phyloP scores from a whole-genome alignment of 1,284 basidiomycete genomes.

The Marasmius sp. region DNA sequence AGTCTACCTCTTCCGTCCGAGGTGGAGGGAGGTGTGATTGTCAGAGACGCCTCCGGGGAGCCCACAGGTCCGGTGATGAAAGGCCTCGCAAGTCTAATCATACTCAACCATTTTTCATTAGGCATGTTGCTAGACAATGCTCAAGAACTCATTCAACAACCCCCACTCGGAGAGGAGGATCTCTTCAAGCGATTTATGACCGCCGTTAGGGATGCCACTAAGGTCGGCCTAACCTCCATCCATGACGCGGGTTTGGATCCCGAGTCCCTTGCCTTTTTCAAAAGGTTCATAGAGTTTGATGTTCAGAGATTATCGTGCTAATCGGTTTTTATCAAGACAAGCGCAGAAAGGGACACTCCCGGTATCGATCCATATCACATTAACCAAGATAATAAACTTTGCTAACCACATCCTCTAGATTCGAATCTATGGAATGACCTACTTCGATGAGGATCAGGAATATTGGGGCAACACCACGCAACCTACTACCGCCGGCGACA shows the following conservation, averaged over 20 bases:
- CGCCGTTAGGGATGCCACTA: conserved; percentile 67
- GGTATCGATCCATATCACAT: conserved; percentile 37
- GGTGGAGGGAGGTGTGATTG: conserved; percentile 80
- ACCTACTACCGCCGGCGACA: conserved; percentile 55
- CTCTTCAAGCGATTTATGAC: conserved; percentile 63
- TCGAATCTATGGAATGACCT: conserved; percentile 73
- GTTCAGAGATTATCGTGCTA: conserved; percentile 6
- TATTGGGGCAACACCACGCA: conserved; percentile 76
- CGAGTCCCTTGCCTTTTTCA: conserved; percentile 72
- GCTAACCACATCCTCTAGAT: conserved; percentile 41
- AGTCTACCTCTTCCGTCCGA: conserved; percentile 63
- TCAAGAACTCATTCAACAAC: conserved; percentile 63
- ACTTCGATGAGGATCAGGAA: conserved; percentile 64
- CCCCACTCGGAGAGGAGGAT: conserved; percentile 63
- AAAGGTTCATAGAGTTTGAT: conserved; percentile 40
- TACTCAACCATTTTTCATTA: conserved; percentile 23
- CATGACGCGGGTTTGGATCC: conserved; percentile 82
- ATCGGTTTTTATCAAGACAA: conserved; percentile 41
- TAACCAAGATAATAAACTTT: background rate
- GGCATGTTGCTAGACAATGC: conserved; percentile 75
- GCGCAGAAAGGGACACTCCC: conserved; percentile 59
- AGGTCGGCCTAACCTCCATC: conserved; percentile 74
- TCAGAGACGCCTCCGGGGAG: conserved; percentile 65
- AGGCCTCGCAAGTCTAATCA: conserved; percentile 15
- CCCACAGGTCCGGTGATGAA: conserved; percentile 62